These are phyloP conservation scores for Psilocybe cyanescens DNA, from an alignment of 768 basidiomycete species.

Conservation along the genomic window DNA sequence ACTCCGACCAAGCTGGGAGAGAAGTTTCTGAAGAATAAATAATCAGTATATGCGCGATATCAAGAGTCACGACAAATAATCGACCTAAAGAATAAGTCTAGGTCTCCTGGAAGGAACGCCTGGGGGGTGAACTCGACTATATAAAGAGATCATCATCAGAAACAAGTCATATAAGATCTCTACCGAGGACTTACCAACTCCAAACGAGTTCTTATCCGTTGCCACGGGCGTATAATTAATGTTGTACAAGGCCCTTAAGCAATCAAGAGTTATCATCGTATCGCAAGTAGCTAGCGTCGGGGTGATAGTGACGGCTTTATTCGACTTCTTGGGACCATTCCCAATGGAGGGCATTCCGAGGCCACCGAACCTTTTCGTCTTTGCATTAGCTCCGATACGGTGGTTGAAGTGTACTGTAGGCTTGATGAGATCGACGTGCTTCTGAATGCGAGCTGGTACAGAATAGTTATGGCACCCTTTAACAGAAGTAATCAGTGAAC, in stretches of 20 bases:
- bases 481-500: background rate
- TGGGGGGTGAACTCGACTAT: constrained; percentile 59
- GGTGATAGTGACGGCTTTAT: constrained; percentile 21
- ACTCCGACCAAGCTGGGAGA: constrained; percentile 38
- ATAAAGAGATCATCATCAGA: background rate
- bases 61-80: background rate
- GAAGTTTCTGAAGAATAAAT: constrained; percentile 32
- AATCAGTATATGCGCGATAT: background rate
- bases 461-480: constrained; percentile 43
- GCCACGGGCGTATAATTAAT: constrained; percentile 37
- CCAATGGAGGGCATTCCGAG: constrained; percentile 18
- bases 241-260: constrained; percentile 43
- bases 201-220: constrained; percentile 38
- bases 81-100: constrained; percentile 45
- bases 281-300: constrained; percentile 30
- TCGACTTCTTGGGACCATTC: constrained; percentile 23
- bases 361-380: constrained; percentile 22
- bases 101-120: constrained; percentile 45
- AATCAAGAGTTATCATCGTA: constrained; percentile 38
- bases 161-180: background rate
- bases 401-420: constrained; percentile 45
- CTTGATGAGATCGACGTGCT: constrained; percentile 44
- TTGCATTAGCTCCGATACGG: constrained; percentile 23
- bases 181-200: constrained; percentile 33
- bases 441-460: constrained; percentile 38